Evolutionary conservation across 169 alveolate genomes (phyloP), one percentile per base, ranked within the genome.

Genomic region (Plasmodium inui): DNA sequence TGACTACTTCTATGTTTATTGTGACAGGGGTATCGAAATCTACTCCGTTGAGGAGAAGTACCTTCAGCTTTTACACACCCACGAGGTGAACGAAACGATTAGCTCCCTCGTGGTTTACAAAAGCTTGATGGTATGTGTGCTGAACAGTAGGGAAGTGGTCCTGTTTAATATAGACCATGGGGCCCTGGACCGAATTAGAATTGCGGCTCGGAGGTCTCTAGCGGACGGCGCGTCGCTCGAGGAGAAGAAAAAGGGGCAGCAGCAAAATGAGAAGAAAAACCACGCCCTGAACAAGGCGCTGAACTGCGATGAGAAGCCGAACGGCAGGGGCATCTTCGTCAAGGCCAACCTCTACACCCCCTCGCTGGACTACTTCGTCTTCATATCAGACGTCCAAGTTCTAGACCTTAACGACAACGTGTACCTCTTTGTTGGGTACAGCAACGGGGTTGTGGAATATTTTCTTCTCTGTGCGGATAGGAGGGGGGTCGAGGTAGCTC

Each of bases 371-470:
- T 50, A 70, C 32, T 76, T 90, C 44, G 71, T 46, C 26, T 90
- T 81, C 55, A 90, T 90, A 41, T 41, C 82, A 28, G 95, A 80
- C 14, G 61, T 90, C 1, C 73, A 71, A 46, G 34, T 90, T 14
- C 4, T 90, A 8, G 85, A 81, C 14, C 30, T 90, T 28, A 90
- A 90, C 57, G 90, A 90, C 22, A 90, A 90, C 10, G 72, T 90
- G 39, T 90, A 90, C 73, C 50, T 90, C 7, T 90, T 90, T 50
- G 53, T 90, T 37, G 95, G 95, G 9, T 76, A 74, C 55, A 90
- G 55, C 26, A 71, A 71, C 83, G 95, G 95, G 2, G 70, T 70
- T 28, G 28, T 90, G 28, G 95, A 90, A 71, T 71, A 73, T 71
- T 90, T 90, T 44, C 37, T 90, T 22, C 22, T 90, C 22, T 70